phyloP scores from a whole-genome alignment of 148 eudicot species.

The Vaccinium darrowii region DNA sequence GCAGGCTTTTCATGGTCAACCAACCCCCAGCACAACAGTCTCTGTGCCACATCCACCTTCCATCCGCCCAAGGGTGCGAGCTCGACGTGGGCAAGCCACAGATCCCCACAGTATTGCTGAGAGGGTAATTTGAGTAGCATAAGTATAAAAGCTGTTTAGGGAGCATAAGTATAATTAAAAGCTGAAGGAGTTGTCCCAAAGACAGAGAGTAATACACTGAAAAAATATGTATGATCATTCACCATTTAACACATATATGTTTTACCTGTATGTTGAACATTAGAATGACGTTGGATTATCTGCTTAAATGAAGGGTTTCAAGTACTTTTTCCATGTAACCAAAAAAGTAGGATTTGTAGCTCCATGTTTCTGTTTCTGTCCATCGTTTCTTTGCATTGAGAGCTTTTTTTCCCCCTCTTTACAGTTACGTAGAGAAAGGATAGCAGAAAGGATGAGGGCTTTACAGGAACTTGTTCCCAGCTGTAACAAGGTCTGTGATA shows the following conservation, averaged over 20 bases:
- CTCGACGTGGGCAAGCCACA: constrained; percentile 59
- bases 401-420: background rate
- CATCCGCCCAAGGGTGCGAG: constrained; percentile 52
- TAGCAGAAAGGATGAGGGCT: constrained; percentile 56
- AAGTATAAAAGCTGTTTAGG: background rate
- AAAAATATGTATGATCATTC: background rate
- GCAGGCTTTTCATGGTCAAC: constrained; percentile 47
- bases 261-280: background rate
- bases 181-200: background rate
- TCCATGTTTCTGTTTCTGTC: background rate
- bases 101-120: constrained; percentile 66
- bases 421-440: constrained; percentile 56
- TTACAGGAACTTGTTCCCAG: constrained; percentile 62
- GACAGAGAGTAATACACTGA: background rate
- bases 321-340: background rate
- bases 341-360: background rate
- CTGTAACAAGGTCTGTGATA: constrained; percentile 39
- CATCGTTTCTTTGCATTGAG: background rate
- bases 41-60: constrained; percentile 47
- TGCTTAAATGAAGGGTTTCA: background rate
- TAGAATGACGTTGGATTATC: background rate
- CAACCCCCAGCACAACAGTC: constrained; percentile 34
- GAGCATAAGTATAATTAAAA: background rate
- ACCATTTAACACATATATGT: background rate
- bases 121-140: constrained; percentile 31